Evolutionary conservation across 208 protist species (phyloP).

Genomic region (Kentomonas sorsogonicus): DNA sequence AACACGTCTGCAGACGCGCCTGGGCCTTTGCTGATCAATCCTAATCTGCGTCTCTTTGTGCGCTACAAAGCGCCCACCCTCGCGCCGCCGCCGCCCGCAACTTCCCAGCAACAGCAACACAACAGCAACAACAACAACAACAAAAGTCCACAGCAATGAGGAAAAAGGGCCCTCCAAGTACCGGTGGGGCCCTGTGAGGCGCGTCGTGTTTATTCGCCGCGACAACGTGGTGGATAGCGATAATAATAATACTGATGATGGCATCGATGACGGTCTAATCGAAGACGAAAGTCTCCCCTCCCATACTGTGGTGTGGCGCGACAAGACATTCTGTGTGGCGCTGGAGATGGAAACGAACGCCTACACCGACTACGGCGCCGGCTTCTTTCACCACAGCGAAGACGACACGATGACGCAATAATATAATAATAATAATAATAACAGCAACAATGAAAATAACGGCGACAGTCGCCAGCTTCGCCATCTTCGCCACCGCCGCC

Average conservation of each 20-base stretch:
- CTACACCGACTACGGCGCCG: not conserved
- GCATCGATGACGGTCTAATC: not conserved
- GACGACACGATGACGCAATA: not conserved
- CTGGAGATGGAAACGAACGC: not conserved
- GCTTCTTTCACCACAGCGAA: not conserved
- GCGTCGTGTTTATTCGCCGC: no score
- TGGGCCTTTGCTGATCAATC: no score
- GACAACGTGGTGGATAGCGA: no score
- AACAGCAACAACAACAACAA: no score
- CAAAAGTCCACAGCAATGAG: no score
- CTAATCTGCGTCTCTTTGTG: no score
- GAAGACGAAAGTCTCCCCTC: not conserved
- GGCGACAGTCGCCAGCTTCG: not conserved
- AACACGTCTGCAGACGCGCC: no score
- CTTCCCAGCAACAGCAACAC: no score
- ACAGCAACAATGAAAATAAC: not conserved
- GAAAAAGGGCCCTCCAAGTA: no score
- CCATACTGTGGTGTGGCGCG: not conserved
- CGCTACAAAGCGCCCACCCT: no score
- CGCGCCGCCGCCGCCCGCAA: no score
- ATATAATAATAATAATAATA: conserved; percentile 3
- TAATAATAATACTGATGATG: conserved; percentile 7
- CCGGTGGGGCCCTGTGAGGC: no score
- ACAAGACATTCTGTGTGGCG: not conserved
- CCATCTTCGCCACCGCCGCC: not conserved